Conservation (phyloP, 495 filamentous ascomycete genomes). For the Entonaema liquescens region DNA sequence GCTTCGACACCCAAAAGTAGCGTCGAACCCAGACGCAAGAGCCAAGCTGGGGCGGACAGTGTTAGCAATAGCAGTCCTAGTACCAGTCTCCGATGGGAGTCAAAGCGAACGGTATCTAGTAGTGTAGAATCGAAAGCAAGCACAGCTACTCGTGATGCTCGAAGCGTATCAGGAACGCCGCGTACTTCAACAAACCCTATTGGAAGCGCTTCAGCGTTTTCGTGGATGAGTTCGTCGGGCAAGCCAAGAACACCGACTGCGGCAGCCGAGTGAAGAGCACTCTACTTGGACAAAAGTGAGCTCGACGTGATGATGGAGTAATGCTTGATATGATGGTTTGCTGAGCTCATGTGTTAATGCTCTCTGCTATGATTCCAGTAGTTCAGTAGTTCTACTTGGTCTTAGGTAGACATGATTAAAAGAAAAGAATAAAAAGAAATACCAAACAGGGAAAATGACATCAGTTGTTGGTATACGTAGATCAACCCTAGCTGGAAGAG, state of each 20-base stretch:
- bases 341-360: constrained; percentile 18
- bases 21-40: constrained; percentile 53
- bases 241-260: constrained; percentile 52
- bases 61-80: constrained; percentile 42
- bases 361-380: constrained; percentile 10
- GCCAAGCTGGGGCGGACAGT: constrained; percentile 47
- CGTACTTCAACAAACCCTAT: constrained; percentile 75
- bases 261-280: constrained; percentile 43
- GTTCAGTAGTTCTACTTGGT: constrained; percentile 25
- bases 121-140: constrained; percentile 41
- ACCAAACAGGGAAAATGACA: constrained; percentile 9
- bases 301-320: constrained; percentile 20
- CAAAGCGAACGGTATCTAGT: constrained; percentile 47
- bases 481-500: neutral
- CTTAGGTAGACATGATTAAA: constrained; percentile 36
- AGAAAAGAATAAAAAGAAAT: constrained; percentile 30
- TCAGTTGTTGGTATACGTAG: neutral
- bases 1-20: constrained; percentile 47
- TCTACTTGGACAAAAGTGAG: neutral
- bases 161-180: constrained; percentile 48
- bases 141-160: constrained; percentile 52
- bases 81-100: constrained; percentile 50
- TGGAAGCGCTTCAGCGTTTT: constrained; percentile 92
- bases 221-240: constrained; percentile 72
- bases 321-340: constrained; percentile 29